A percentile compares a stretch with the other conserved stretches of the same genome.
phyloP scores from a whole-genome alignment of 192 early-diverging fungal species.

The Backusella tuberculispora region DNA sequence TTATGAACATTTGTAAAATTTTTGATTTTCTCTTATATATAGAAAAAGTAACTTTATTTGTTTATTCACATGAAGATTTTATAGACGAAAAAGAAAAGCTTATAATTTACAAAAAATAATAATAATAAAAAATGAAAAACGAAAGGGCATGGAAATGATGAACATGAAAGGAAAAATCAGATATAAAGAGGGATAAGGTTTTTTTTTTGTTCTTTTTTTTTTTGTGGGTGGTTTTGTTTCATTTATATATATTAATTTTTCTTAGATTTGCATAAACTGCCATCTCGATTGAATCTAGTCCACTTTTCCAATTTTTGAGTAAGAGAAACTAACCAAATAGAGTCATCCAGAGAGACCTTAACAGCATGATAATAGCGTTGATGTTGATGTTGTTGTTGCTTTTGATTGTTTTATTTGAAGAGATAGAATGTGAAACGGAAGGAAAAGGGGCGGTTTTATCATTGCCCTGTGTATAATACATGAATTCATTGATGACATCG shows the following conservation, averaged over 20 bases:
- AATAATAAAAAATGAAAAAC: not conserved
- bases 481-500: slow-evolving; percentile 4
- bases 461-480: not conserved
- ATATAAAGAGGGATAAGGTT: not conserved
- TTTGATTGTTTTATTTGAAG: not conserved
- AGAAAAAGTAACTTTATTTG: too few relatives aligned
- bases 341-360: slow-evolving; percentile 6
- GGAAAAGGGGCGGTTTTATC: not conserved
- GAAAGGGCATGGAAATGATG: not conserved
- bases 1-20: too few relatives aligned
- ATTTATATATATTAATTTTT: not conserved
- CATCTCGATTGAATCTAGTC: not conserved
- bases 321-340: slow-evolving; percentile 20
- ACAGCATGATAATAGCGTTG: not conserved
- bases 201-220: not conserved
- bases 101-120: not conserved
- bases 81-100: not conserved
- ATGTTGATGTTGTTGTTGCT: not conserved
- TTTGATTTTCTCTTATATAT: too few relatives aligned
- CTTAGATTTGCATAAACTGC: not conserved
- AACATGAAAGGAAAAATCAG: slow-evolving; percentile 2
- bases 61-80: too few relatives aligned
- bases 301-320: slow-evolving; percentile 6
- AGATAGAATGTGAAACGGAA: too few relatives aligned
- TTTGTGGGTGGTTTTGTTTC: too few relatives aligned